Evolutionary conservation across 768 basidiomycete genomes (phyloP), one percentile per base, ranked within the genome.

Genomic region (Boletus reticuloceps): DNA sequence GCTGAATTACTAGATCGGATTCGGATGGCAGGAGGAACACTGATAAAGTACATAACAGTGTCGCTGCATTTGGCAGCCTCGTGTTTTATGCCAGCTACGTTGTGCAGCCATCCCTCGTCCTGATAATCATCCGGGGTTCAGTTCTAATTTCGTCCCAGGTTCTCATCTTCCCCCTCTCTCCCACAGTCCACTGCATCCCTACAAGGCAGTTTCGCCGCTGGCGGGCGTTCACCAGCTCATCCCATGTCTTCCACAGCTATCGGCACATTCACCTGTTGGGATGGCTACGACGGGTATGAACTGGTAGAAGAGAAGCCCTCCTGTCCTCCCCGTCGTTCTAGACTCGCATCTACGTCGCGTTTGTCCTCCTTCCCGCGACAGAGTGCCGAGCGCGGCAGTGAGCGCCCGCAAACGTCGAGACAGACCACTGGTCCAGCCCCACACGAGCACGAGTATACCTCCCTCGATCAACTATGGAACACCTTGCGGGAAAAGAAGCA

Each of bases 401-500:
- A 63, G 58, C 63, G 69, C 58, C 62, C 51, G 41, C 66, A 58
- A 19, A 38, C 55, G 13, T 58, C 60, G 36, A 69, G 44, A 46
- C 22, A 39, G 44, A 54, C 51, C 13, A 49, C 63, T 16, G 49
- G 41, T 29, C 56, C 58, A 17, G 55, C n/a, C 32, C 54, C 59
- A 46, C 57, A 53, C 34, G 69, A 73, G 31, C 57, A 53, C 34
- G 69, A 73, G 31, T 60, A 57, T 45, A 62, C 58, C 11, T 72
- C 72, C 14, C 71, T 89, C 58, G 79, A 86, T 62, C 72, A 80
- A 20, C 69, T 89, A n/a, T 89, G 88, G 88, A 79, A 73, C 54
- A 77, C 79, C 51, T 78, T 89, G 50, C 79, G 86, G 43, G 78
- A 80, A 67, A 76, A 80, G 70, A 89, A 89, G 69, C 82, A 82